These are phyloP conservation scores for Achlya hypogyna DNA, from an alignment of 352 stramenopile species.

Conservation along the genomic window DNA sequence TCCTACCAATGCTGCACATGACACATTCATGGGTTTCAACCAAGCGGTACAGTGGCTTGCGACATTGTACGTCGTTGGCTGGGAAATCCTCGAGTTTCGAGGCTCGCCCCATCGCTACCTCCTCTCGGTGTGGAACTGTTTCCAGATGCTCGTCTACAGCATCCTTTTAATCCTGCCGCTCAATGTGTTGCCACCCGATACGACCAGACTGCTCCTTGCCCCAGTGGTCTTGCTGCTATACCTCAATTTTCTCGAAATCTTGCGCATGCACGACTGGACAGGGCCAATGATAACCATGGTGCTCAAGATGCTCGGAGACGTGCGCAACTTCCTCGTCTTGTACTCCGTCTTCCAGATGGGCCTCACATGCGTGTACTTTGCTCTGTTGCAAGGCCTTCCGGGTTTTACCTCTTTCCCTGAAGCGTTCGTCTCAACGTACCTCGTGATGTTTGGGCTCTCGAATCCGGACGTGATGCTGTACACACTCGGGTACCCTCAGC, in stretches of 20 bases:
- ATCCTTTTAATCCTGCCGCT: background rate
- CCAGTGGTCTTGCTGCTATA: background rate
- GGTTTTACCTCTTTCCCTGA: background rate
- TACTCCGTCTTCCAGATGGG: constrained; percentile 16
- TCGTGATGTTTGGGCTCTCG: constrained; percentile 7
- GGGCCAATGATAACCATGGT: constrained; percentile 17
- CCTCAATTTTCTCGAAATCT: constrained; percentile 7
- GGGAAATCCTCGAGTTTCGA: background rate
- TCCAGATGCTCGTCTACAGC: background rate
- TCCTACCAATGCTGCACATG: background rate
- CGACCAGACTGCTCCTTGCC: background rate
- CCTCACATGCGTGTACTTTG: constrained; percentile 15
- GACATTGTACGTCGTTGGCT: background rate
- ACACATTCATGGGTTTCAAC: background rate
- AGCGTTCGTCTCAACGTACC: constrained; percentile 11
- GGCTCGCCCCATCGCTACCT: background rate
- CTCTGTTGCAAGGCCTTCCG: background rate
- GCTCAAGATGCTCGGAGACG: constrained; percentile 7
- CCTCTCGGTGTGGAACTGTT: background rate
- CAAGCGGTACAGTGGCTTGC: background rate
- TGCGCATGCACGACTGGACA: constrained; percentile 14
- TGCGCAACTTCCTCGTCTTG: constrained; percentile 8
- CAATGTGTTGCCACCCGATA: background rate
- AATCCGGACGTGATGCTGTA: constrained; percentile 1
- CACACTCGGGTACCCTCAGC: background rate